phyloP scores from a whole-genome alignment of 1,284 basidiomycete species.

The Heliocybe sulcata region DNA sequence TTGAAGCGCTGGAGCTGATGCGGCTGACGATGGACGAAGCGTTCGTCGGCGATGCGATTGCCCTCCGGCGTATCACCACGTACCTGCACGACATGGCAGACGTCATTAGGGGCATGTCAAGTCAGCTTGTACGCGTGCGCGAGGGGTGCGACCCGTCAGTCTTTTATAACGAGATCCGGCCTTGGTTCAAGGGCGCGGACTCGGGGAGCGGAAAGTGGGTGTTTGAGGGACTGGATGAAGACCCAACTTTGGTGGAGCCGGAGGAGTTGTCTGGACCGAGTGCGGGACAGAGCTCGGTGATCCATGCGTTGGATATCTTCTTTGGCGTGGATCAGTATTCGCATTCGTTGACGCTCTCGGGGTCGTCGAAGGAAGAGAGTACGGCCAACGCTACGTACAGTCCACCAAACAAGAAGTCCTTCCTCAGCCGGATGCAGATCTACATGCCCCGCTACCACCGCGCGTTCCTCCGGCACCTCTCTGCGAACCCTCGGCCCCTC shows the following conservation, averaged over 20 bases:
- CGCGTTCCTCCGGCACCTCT: constrained; percentile 79
- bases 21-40: constrained; percentile 85
- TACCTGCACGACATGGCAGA: constrained; percentile 64
- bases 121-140: constrained; percentile 58
- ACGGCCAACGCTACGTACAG: constrained; percentile 8
- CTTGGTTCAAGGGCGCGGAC: constrained; percentile 90
- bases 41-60: constrained; percentile 81
- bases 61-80: constrained; percentile 63
- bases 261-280: constrained; percentile 79
- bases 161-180: constrained; percentile 84
- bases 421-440: constrained; percentile 75
- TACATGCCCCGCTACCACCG: constrained; percentile 95
- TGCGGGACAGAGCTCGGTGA: constrained; percentile 85
- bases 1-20: constrained; percentile 83
- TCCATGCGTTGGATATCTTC: constrained; percentile 89
- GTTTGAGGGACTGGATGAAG: constrained; percentile 69
- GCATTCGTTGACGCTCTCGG: constrained; percentile 21
- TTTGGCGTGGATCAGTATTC: constrained; percentile 73
- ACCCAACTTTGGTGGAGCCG: constrained; percentile 41
- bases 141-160: constrained; percentile 71
- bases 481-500: constrained; percentile 50
- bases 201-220: constrained; percentile 63
- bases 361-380: constrained; percentile 9
- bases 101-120: constrained; percentile 61
- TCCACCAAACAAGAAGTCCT: constrained; percentile 29